Percentiles rank a stretch among this genome's conserved stretches.
These are phyloP conservation scores for Platismatia glauca DNA, from an alignment of 495 filamentous ascomycete genomes.

Conservation along the genomic window DNA sequence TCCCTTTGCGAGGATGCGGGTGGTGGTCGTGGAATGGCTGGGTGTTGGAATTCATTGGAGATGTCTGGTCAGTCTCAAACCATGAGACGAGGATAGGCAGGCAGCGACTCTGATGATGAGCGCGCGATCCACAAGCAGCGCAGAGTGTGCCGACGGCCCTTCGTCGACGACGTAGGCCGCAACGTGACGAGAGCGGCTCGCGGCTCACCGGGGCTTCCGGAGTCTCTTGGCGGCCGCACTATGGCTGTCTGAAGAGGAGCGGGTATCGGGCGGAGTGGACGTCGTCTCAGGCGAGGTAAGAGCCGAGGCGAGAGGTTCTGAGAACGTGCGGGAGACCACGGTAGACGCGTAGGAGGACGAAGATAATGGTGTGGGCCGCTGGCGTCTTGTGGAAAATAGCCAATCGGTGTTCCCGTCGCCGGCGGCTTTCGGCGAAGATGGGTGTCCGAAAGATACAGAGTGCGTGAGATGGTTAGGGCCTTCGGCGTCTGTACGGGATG, in stretches of 20 bases:
- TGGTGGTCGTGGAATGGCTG: background rate
- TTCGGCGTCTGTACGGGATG: background rate
- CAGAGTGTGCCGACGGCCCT: background rate
- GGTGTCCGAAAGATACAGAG: no score
- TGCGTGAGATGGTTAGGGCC: background rate
- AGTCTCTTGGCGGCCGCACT: background rate
- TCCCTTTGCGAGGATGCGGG: background rate
- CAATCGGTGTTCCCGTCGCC: background rate
- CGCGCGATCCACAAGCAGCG: background rate
- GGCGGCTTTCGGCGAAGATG: background rate
- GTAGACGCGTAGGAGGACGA: background rate
- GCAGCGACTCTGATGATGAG: background rate
- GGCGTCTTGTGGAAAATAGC: background rate
- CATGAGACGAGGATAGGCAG: background rate
- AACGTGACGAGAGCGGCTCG: background rate
- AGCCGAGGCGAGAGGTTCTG: background rate
- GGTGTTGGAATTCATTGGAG: background rate
- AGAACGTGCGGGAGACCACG: no score
- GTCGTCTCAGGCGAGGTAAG: background rate
- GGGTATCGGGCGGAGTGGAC: background rate
- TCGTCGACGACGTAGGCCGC: background rate
- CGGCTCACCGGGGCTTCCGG: background rate
- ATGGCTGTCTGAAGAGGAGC: background rate
- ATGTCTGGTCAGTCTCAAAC: background rate
- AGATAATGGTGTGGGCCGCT: background rate